Evolutionary conservation across 2,329 filamentous ascomycete species (phyloP), one percentile per base, ranked within the genome.

Genomic region (Xylaria sp.): DNA sequence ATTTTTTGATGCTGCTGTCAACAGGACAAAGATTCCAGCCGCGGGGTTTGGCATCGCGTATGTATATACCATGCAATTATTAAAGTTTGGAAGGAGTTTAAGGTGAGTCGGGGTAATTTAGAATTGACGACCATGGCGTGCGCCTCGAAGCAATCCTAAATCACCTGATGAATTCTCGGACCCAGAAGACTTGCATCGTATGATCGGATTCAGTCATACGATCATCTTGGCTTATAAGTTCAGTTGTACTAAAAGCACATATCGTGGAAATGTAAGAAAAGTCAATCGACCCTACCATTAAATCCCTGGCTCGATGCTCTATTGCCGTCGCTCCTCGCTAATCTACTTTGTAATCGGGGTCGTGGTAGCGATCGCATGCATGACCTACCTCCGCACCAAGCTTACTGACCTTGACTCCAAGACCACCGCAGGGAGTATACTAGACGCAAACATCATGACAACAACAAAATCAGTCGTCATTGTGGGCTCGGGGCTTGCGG

Each of bases 401-500:
- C 56, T 62, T 52, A 55, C 52, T 58, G 23, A 51, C 41, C 10
- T 48, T 10, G 15, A 36, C 39, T 33, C 43, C 15, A 39, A 62
- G 52, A 48, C 43, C 6, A n/a, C 39, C 13, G 9, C 20, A 48
- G 56, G 7, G 18, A 51, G 7, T 20, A 5, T 31, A 20, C 13
- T n/a, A 15, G 48, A 41, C 23, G 28, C 33, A 0, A 36, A 68
- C 36, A 25, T 55, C 9, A 72, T 72, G 68, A 28, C 33, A 36
- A 36, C 33, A 36, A 36, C 69, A 1, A 67, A 57, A 23, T 51
- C 63, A 71, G 86, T 89, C 20, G 86, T 91, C 23, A 82, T 91
- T 1, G 86, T 91, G n/a, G 89, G 89, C 56, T 89, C 88, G 5
- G 90, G 89, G 18, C 85, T 92, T 0, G 89, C 89, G 6, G 89